Base-by-base conservation (phyloP, 345 rosid genomes). In the Odontarrhena argentea region DNA sequence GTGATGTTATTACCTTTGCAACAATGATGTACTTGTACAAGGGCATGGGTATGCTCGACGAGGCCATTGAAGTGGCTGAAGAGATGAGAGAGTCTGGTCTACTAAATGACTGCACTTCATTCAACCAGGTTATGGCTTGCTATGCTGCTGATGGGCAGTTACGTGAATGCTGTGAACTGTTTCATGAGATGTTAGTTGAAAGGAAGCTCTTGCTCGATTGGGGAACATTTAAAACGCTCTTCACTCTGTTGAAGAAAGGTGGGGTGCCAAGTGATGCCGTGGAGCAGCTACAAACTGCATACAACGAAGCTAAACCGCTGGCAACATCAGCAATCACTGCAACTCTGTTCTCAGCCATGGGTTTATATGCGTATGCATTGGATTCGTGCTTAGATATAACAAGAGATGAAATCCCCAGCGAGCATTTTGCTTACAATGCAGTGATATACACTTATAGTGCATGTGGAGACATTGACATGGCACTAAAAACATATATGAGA, bases 1-100 rank as follows among this genome's bases (percentile, higher is more conserved):
- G 85, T 5, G 95, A 92, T 65, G 92, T 74, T 34, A 75, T 84
- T 66, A 77, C 98, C 3, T 89, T 79, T 71, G 89, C 89, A 12
- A 77, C 83, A 41, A 92, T 92, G 96, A 92, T 92, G 91, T 77
- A 78, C 61, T 68, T 87, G 51, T 92, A 89, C 77, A 89, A 86
- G 78, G 80, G 72, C 52, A 83, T 86, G 91, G 92, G 89, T 14
- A 86, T 92, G 96, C 85, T 89, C 36, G 95, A 89, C 10, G 81
- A 87, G 70, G 92, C 95, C 3, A 80, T 89, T 61, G 85, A 83
- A 76, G 82, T 89, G 76, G 95, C 91, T 9, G 89, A 92, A 75
- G 92, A 89, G 79, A 86, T 87, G 96, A 92, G 82, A 73, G 79
- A 67, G 62, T 86, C 87, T 1, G 87, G 84, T 54, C 70, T 87